Percentiles rank a stretch among this genome's conserved stretches.
These are phyloP conservation scores for Sporothrix dimorphospora DNA, from an alignment of 2,329 filamentous ascomycete genomes.

Conservation along the genomic window DNA sequence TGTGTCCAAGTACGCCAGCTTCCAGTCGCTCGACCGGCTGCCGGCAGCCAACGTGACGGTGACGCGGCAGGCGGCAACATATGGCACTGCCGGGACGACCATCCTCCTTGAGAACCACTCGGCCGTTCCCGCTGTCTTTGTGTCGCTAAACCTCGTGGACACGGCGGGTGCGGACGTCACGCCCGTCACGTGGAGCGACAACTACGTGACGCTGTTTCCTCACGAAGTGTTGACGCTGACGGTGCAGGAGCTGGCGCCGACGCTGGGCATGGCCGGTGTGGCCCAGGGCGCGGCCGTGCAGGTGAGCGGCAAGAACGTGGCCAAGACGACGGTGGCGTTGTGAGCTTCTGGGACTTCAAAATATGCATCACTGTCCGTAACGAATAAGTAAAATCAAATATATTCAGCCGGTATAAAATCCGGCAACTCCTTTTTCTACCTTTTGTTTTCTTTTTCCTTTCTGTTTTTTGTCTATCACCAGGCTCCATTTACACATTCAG, in stretches of 20 bases:
- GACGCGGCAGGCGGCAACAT: slow-evolving; percentile 28
- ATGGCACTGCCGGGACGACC: neutral
- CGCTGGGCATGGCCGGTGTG: neutral
- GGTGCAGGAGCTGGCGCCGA: slow-evolving; percentile 34
- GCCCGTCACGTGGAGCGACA: slow-evolving; percentile 62
- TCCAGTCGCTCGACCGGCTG: slow-evolving; percentile 49
- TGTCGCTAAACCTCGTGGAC: slow-evolving; percentile 56
- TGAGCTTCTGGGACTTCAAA: neutral
- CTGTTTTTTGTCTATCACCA: too few relatives aligned
- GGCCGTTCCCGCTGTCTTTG: slow-evolving; percentile 59
- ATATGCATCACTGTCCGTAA: neutral
- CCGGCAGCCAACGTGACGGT: slow-evolving; percentile 43
- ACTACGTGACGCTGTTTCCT: slow-evolving; percentile 65
- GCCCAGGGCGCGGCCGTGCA: slow-evolving; percentile 33
- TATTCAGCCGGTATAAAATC: neutral
- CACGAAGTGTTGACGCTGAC: slow-evolving; percentile 52
- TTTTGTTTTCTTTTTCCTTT: neutral
- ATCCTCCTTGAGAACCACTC: slow-evolving; percentile 55
- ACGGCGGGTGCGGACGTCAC: slow-evolving; percentile 48
- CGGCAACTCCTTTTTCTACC: neutral
- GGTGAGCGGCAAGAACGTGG: slow-evolving; percentile 39
- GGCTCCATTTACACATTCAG: slow-evolving; percentile 24
- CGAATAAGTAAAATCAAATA: neutral
- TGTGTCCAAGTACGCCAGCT: slow-evolving; percentile 54
- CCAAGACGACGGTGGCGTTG: slow-evolving; percentile 10